Evolutionary conservation across 2,329 filamentous ascomycete genomes (phyloP), one percentile per base, ranked within the genome.

Genomic region (Ceratocystis huliohia): DNA sequence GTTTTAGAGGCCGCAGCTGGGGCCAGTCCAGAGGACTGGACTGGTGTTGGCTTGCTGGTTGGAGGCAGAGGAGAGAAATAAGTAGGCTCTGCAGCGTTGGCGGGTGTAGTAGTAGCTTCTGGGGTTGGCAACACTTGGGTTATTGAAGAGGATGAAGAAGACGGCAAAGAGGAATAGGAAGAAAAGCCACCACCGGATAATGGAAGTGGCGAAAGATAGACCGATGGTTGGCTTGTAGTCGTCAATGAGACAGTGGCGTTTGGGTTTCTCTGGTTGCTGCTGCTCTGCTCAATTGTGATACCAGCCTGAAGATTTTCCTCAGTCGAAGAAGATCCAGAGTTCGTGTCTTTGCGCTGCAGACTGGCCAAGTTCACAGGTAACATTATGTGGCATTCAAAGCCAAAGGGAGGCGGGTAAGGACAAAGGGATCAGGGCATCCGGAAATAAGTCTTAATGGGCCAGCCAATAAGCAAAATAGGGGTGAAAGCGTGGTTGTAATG

Each of bases 371-470:
- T 3, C 28, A 37, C 15, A 30, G 56, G 56, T 10, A 37, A 37
- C 56, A 59, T 59, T 59, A 59, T 59, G 56, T n/a, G 56, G 56
- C 56, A 17, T 59, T 37, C 6, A 59, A 30, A 37, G 56, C 56
- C 56, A 59, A 59, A 17, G 5, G 22, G 28, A 28, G 22, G 53
- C 15, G 53, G 22, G 50, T 6, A 56, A 30, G 28, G n/a, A n/a
- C 3, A 10, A 33, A 30, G 56, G 6, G 33, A 59, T 59, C 6
- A 59, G 28, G 20, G 28, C 56, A 59, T 59, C 15, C 56, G 56
- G 33, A 33, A 59, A 25, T 20, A 15, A 53, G 8, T 6, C 33
- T 33, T 59, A 59, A 33, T 59, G 28, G 56, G 30, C 56, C 28
- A 28, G 56, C 56, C 25, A 59, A 17, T 59, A 59, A 59, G n/a